Base-by-base conservation (phyloP, 225 moss, liverwort and hornwort genomes). In the Thuidium tamariscinum region DNA sequence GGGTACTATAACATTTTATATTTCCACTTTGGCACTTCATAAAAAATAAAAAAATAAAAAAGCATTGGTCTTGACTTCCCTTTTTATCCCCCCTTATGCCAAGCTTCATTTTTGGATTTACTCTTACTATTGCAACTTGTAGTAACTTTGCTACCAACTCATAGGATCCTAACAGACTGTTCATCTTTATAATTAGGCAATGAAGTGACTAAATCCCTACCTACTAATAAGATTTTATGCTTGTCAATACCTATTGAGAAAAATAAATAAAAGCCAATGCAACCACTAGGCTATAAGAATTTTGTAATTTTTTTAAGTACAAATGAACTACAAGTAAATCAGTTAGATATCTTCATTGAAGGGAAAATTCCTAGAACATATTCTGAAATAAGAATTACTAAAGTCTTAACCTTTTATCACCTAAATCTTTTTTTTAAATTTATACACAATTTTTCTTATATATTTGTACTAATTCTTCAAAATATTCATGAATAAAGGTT, bases 1-100 rank as follows among this genome's bases (percentile, higher is more conserved):
- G n/a, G n/a, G n/a, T n/a, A n/a, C n/a, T n/a, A n/a, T n/a, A n/a
- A n/a, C n/a, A n/a, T n/a, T n/a, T n/a, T n/a, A n/a, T n/a, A n/a
- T n/a, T n/a, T n/a, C n/a, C n/a, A n/a, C n/a, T n/a, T n/a, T n/a
- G n/a, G n/a, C n/a, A n/a, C n/a, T n/a, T n/a, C n/a, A n/a, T n/a
- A n/a, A n/a, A n/a, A n/a, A n/a, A n/a, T n/a, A n/a, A n/a, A n/a
- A n/a, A n/a, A n/a, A n/a, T n/a, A n/a, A n/a, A n/a, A n/a, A n/a
- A n/a, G n/a, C n/a, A n/a, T n/a, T n/a, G n/a, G n/a, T n/a, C n/a
- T n/a, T n/a, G n/a, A n/a, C n/a, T n/a, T n/a, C n/a, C n/a, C n/a
- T n/a, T n/a, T n/a, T n/a, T n/a, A n/a, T n/a, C n/a, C n/a, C 7
- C 1, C 22, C 4, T 1, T 13, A 4, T 13, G 3, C 5, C 5